Base-by-base conservation (phyloP, 768 basidiomycete genomes). In the Antrodiella citrinella region DNA sequence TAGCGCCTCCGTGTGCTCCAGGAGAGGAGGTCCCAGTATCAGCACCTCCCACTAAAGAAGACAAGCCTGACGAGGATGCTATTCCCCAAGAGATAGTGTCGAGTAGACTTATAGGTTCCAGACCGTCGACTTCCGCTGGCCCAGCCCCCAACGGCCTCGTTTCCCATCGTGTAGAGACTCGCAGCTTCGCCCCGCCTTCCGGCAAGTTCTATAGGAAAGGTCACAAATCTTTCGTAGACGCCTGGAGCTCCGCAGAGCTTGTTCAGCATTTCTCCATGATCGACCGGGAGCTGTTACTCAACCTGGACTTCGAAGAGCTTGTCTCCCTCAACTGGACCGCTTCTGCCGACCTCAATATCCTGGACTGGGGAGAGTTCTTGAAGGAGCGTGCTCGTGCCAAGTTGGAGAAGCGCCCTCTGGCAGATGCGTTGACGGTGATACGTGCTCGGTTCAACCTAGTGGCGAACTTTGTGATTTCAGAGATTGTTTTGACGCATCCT, bases 291-390 rank as follows among this genome's bases (percentile, higher is more conserved):
- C 68, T 94, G 49, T 90, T 92, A 63, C 81, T 87, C 65, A 77
- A 78, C 11, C 75, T 95, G 64, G 85, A 84, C 57, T 92, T 92
- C 60, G 89, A 93, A 59, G 92, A 95, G 59, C 73, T 92, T n/a
- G 81, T 91, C 35, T 73, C 81, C 53, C 77, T 80, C 45, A 81
- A 86, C 35, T 86, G 84, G 84, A 72, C 75, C 64, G 74, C 76
- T 44, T 72, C 78, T 50, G 84, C 73, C 24, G 64, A 80, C 48
- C 75, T 79, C 10, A 76, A 88, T 57, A 76, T 87, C 19, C 72
- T 87, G 15, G 91, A 94, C 63, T 95, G 92, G 93, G 73, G 75
- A 12, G 79, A 80, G 56, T 93, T 84, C 60, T 68, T 93, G 52
- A 86, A 86, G 55, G 86, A 91, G 47, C 71, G 86, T 18, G 80